Base-by-base conservation (phyloP, 106 monocot species). In the Acanthochlamys bracteata region DNA sequence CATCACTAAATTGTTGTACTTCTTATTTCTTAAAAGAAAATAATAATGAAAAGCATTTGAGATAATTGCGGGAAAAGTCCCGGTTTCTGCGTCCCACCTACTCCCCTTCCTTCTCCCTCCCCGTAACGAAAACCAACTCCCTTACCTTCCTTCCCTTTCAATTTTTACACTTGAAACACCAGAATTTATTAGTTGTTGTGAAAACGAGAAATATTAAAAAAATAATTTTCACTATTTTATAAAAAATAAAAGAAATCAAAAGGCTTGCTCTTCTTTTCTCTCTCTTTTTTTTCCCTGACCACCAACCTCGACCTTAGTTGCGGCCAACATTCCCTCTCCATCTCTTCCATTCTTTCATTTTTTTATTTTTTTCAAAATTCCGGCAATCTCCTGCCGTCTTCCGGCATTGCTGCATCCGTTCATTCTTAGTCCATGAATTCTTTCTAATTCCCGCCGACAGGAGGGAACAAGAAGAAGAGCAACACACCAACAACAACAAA, bases 11-110 rank as follows among this genome's bases (percentile, higher is more conserved):
- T 13, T 7, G 43, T 13, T 43, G 10, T 43, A 43, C 43, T 8
- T 43, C 10, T 43, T 43, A 43, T 43, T 43, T 7, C 43, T 43
- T 43, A 8, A 8, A 13, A 7, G 7, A 43, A 8, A 43, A 43
- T 43, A 43, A 7, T n/a, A n/a, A n/a, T n/a, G n/a, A 43, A 43
- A 43, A 43, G 13, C 13, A 43, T 13, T 13, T 43, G 16, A 10
- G 53, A 54, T 54, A 10, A 17, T 16, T 54, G 53, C 53, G 53
- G 53, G 53, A 54, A 6, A 54, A 11, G 16, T 19, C 62, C 62
- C 62, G 62, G 1, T 42, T 63, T 63, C 19, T 10, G 42, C 62
- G 2, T 21, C 62, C 62, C 62, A 42, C 62, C 62, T 63, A 40
- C 39, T 63, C 62, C 20, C 20, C 39, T 40, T 6, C 1, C 39